These are phyloP conservation scores for Fusarium sp. DNA, from an alignment of 2,329 filamentous ascomycete genomes.

Conservation along the genomic window DNA sequence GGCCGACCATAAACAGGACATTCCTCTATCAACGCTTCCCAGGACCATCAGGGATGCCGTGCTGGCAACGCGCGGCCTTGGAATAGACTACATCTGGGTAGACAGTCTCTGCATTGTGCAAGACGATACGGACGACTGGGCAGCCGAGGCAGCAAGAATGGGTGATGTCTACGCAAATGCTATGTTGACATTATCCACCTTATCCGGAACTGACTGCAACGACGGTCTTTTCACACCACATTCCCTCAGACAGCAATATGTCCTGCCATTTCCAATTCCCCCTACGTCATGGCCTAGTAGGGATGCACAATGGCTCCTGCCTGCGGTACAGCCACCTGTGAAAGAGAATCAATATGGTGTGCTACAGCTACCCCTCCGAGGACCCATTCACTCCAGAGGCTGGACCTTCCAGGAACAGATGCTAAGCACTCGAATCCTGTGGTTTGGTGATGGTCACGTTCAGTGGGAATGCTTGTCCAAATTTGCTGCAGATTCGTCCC, in stretches of 20 bases:
- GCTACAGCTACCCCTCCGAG: neutral
- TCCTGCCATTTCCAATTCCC: neutral
- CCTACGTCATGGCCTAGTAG: neutral
- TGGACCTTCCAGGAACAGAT: neutral
- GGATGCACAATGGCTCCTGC: neutral
- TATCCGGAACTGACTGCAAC: neutral
- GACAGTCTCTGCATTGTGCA: constrained; percentile 21
- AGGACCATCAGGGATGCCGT: constrained; percentile 8
- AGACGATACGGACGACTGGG: constrained; percentile 15
- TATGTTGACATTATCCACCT: constrained; percentile 6
- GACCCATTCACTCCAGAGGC: neutral
- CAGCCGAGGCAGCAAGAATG: constrained; percentile 10
- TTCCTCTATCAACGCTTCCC: neutral
- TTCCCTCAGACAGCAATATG: neutral
- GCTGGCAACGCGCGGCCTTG: neutral
- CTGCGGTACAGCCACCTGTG: neutral
- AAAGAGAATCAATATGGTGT: neutral
- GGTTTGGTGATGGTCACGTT: neutral
- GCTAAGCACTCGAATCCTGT: neutral
- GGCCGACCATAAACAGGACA: neutral
- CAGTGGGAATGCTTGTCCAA: neutral
- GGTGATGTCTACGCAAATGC: constrained; percentile 20
- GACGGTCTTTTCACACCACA: neutral
- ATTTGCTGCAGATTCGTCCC: neutral
- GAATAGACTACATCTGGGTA: constrained; percentile 15